Evolutionary conservation across 306 rosid genomes (phyloP).

Genomic region (Abrus pulchellus): DNA sequence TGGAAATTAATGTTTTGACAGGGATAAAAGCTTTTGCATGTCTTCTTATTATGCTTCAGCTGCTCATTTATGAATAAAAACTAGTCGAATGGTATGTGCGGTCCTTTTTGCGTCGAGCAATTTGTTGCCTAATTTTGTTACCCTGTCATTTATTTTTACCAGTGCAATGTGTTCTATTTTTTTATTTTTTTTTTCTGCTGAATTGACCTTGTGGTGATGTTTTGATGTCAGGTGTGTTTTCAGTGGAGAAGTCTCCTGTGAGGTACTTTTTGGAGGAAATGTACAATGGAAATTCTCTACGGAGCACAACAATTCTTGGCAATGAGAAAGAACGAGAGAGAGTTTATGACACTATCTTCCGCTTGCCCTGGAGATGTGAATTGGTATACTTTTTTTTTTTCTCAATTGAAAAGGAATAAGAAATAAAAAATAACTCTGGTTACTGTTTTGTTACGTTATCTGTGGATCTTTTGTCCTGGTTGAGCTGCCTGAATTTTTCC

Average conservation of each 20-base stretch:
- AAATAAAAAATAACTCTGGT: slow-evolving; percentile 11
- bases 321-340: slow-evolving; percentile 93
- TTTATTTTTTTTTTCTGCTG: slow-evolving; percentile 4
- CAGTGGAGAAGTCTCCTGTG: slow-evolving; percentile 77
- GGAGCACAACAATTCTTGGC: slow-evolving; percentile 86
- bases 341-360: slow-evolving; percentile 95
- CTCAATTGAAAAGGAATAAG: slow-evolving; percentile 16
- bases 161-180: not conserved
- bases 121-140: slow-evolving; percentile 29
- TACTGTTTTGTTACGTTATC: slow-evolving; percentile 45
- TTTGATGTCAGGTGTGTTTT: slow-evolving; percentile 63
- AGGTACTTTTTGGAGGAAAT: slow-evolving; percentile 86
- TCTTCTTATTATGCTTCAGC: slow-evolving; percentile 32
- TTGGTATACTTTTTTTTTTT: slow-evolving; percentile 67
- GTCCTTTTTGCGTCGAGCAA: not conserved
- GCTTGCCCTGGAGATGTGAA: slow-evolving; percentile 99
- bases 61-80: slow-evolving; percentile 39
- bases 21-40: slow-evolving; percentile 27
- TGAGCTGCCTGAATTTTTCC: slow-evolving; percentile 37
- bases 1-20: slow-evolving; percentile 25
- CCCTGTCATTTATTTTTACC: slow-evolving; percentile 27
- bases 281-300: slow-evolving; percentile 83
- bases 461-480: slow-evolving; percentile 31
- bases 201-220: slow-evolving; percentile 34
- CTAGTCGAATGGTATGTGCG: slow-evolving; percentile 10